These are phyloP conservation scores for Neurospora sp. DNA, from an alignment of 495 filamentous ascomycete genomes.

Conservation along the genomic window DNA sequence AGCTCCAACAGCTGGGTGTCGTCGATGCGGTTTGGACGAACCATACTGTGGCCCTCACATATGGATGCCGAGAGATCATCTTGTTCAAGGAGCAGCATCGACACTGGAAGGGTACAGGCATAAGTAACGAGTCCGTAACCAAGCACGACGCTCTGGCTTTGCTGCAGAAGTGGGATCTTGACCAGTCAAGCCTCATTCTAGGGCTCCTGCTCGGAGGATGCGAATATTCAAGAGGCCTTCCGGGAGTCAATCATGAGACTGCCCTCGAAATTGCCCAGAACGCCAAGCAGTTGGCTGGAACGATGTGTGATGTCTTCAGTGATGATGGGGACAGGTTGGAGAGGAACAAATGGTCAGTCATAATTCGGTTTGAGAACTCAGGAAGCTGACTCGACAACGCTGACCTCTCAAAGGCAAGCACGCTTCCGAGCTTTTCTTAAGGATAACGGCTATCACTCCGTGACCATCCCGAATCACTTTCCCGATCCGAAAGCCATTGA, in stretches of 20 bases:
- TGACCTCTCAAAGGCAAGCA: neutral
- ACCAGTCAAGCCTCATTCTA: neutral
- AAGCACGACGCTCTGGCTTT: neutral
- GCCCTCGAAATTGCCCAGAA: neutral
- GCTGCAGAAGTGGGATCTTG: neutral
- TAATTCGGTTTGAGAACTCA: neutral
- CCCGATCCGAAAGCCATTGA: neutral
- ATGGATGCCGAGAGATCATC: neutral
- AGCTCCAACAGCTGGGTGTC: neutral
- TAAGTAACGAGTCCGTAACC: neutral
- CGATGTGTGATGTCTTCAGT: neutral
- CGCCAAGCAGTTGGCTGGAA: neutral
- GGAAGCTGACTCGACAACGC: neutral
- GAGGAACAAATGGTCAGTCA: neutral
- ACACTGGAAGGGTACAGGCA: neutral
- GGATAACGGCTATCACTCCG: neutral
- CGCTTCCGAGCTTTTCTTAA: neutral
- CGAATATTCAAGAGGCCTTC: neutral
- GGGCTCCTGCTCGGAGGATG: neutral
- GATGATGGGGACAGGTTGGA: neutral
- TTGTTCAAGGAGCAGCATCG: neutral
- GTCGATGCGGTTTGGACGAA: slow-evolving; percentile 1
- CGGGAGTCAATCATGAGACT: neutral
- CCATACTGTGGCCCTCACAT: neutral
- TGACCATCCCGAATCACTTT: neutral